These are phyloP conservation scores for Takashimella tepidaria DNA, from an alignment of 1,284 basidiomycete species.

Conservation along the genomic window DNA sequence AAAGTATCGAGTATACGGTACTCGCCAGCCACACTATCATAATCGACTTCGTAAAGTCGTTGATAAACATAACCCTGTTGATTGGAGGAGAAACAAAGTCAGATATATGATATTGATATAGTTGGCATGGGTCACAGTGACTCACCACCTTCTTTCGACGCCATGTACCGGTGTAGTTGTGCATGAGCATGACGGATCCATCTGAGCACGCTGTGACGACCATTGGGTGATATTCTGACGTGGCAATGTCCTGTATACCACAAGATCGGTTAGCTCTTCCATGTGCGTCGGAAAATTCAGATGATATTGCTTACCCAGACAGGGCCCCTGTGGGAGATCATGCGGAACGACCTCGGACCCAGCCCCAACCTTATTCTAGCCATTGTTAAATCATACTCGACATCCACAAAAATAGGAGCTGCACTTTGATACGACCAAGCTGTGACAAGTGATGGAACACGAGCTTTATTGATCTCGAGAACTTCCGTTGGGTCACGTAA, in stretches of 20 bases:
- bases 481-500: conserved; percentile 26
- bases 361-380: conserved; percentile 22
- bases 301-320: conserved; percentile 65
- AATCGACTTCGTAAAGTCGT: conserved; percentile 80
- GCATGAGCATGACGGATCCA: conserved; percentile 56
- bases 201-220: conserved; percentile 74
- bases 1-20: conserved; percentile 80
- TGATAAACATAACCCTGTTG: conserved; percentile 67
- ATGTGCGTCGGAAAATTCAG: too few species aligned
- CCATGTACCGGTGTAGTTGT: conserved; percentile 22
- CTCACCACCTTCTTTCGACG: conserved; percentile 24
- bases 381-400: conserved; percentile 32
- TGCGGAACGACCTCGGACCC: conserved; percentile 8
- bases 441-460: conserved; percentile 32
- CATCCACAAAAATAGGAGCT: conserved; percentile 32
- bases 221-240: conserved; percentile 81
- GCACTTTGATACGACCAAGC: conserved; percentile 34
- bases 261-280: background rate
- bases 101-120: background rate
- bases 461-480: conserved; percentile 21
- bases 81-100: background rate
- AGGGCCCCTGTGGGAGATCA: conserved; percentile 53
- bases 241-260: conserved; percentile 57
- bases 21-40: conserved; percentile 63
- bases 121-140: background rate